A percentile compares a stretch with the other conserved stretches of the same genome.
phyloP scores from a whole-genome alignment of 495 filamentous ascomycete genomes.

The Polyplosphaeria fusca region DNA sequence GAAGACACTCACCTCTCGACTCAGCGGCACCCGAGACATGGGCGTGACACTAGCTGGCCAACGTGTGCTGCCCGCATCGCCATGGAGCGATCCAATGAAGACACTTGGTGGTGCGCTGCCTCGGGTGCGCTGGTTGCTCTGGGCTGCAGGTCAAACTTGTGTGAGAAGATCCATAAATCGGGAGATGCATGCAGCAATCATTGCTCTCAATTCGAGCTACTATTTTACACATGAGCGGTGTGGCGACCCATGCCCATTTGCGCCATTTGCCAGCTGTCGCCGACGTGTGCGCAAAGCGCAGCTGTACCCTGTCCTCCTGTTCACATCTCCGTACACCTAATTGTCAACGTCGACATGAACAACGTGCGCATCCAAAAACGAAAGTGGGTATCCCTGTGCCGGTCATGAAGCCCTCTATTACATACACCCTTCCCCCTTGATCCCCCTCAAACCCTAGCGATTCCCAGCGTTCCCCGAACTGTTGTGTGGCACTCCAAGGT shows the following conservation, averaged over 20 bases:
- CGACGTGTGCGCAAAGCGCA: neutral
- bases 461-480: neutral
- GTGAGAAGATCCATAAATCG: too few species aligned
- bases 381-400: slow-evolving; percentile 26
- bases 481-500: slow-evolving; percentile 17
- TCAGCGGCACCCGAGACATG: too few species aligned
- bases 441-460: neutral
- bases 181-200: too few species aligned
- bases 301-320: neutral
- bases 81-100: too few species aligned
- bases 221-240: slow-evolving; percentile 26
- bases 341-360: neutral
- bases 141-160: too few species aligned
- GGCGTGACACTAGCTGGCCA: too few species aligned
- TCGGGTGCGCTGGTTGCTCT: too few species aligned
- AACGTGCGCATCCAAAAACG: neutral
- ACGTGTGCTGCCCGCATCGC: too few species aligned
- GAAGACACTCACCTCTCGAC: too few species aligned
- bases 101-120: too few species aligned
- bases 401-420: neutral
- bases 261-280: neutral
- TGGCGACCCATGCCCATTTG: slow-evolving; percentile 2
- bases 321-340: neutral
- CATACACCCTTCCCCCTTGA: neutral
- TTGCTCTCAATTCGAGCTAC: too few species aligned